Evolutionary conservation across 73 alveolate species (phyloP), one percentile per base, ranked within the genome.

Genomic region (Effrenium voratum): DNA sequence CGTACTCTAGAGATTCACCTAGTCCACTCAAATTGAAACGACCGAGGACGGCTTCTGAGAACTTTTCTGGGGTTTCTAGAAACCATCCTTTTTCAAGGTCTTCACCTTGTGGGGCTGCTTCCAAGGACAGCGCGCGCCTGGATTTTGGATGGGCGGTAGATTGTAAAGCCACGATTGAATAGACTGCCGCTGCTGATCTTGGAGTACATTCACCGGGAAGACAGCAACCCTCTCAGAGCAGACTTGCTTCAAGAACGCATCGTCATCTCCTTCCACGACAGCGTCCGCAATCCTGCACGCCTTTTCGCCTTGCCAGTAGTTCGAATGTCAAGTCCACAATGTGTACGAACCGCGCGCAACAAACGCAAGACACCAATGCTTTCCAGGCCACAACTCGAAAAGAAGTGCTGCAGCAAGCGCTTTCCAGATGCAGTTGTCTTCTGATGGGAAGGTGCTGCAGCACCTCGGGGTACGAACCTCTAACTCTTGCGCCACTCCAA

Each of bases 181-280:
- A 68, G 44, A 80, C 24, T 5, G 26, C 46, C 91, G 91, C 63
- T 80, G 91, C 63, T 47, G 47, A 30, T 24, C 70, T 46, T 28
- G 26, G 32, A 44, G 45, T 46, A 80, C 68, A 68, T 80, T 80
- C n/a, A 80, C 41, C 15, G 91, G 91, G 91, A 80, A 80, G 34
- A 80, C 46, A 44, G 91, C 6, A 26, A 80, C 46, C 36, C 46
- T 80, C 46, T 44, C 91, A 28, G 66, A 19, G 68, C 91, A 80
- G 43, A 80, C 47, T 46, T n/a, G 70, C 91, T 28, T 40, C 63
- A 80, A 8, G 32, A 80, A 45, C 13, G 70, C 10, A 5, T 44
- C 72, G 46, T 80, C 91, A 26, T 80, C 91, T 30, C 70, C 44
- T 24, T 47, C 91, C 63, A 10, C 70, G 32, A 80, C 2, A 0